Evolutionary conservation across 1,139 yeast genomes (phyloP).

Genomic region (Yamadazyma triangularis): DNA sequence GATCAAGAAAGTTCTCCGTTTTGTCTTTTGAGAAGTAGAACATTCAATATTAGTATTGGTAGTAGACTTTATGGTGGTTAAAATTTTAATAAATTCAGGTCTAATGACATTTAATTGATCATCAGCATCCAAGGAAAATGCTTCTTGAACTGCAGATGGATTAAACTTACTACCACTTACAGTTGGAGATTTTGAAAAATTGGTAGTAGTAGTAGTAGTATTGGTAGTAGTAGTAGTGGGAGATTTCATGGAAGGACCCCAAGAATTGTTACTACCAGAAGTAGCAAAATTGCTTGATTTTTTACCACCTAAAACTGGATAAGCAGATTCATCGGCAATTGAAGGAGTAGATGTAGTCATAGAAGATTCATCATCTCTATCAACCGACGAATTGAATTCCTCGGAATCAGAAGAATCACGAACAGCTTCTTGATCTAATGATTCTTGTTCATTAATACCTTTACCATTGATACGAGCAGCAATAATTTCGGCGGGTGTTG

Average conservation of each 20-base stretch:
- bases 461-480: slow-evolving; percentile 47
- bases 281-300: slow-evolving; percentile 12
- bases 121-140: slow-evolving; percentile 64
- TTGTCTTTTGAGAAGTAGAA: slow-evolving; percentile 71
- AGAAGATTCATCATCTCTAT: slow-evolving; percentile 10
- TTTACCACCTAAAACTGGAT: slow-evolving; percentile 60
- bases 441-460: slow-evolving; percentile 9
- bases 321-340: slow-evolving; percentile 52
- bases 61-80: slow-evolving; percentile 56
- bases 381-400: slow-evolving; percentile 3
- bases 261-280: slow-evolving; percentile 15
- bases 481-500: slow-evolving; percentile 59
- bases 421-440: slow-evolving; percentile 5
- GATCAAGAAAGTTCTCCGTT: slow-evolving; percentile 80
- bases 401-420: slow-evolving; percentile 7
- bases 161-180: slow-evolving; percentile 16
- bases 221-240: slow-evolving; percentile 26
- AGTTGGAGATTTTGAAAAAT: neutral
- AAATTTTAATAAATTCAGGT: slow-evolving; percentile 60
- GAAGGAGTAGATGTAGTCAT: slow-evolving; percentile 25
- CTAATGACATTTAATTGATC: slow-evolving; percentile 63
- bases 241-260: slow-evolving; percentile 28
- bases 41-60: slow-evolving; percentile 76
- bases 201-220: slow-evolving; percentile 2
- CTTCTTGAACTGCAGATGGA: slow-evolving; percentile 57